Evolutionary conservation across 805 yeast genomes (phyloP), one percentile per base, ranked within the genome.

Genomic region (Candida sonorensis): DNA sequence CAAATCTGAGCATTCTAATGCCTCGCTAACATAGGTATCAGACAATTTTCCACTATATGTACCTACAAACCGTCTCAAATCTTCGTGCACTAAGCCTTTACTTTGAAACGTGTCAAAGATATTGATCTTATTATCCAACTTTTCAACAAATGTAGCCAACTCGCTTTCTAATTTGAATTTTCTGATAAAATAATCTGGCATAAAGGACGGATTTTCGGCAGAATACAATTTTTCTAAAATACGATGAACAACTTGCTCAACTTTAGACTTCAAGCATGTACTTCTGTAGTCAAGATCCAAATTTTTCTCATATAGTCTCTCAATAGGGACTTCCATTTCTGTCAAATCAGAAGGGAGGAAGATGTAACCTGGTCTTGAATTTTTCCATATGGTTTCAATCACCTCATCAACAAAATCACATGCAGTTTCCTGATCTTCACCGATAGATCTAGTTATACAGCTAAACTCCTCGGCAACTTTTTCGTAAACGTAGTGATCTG

Each of bases 291-390:
- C 24, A 20, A 67, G 36, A 9, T 41, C 22, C 18, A 57, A 34
- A 3, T 17, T n/a, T 6, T 49, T 64, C 5, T 40, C 42, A 7
- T 51, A 38, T 25, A 77, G 58, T 31, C 62, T 55, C 2, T 36
- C 27, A n/a, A 59, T 38, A 8, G 62, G 57, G 39, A 75, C 62
- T 12, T 45, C 29, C 83, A 53, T 77, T 76, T 55, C 60, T 7
- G 77, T 66, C 44, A 83, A 52, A 53, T 87, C 92, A 28, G 72
- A 61, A 2, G 96, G 96, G 29, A 88, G 58, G 51, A 76, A 85
- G 28, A 88, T 53, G 48, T 83, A 86, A 6, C 94, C 96, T 0
- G 97, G 97, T 54, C 84, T 74, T 14, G 79, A 74, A 30, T 70
- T 63, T 27, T 53, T 62, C 51, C 73, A 64, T 29, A 84, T 71